Percentiles rank a stretch among this genome's conserved stretches.
phyloP scores from a whole-genome alignment of 177 flowering plant species.

The Vitis hybrid region DNA sequence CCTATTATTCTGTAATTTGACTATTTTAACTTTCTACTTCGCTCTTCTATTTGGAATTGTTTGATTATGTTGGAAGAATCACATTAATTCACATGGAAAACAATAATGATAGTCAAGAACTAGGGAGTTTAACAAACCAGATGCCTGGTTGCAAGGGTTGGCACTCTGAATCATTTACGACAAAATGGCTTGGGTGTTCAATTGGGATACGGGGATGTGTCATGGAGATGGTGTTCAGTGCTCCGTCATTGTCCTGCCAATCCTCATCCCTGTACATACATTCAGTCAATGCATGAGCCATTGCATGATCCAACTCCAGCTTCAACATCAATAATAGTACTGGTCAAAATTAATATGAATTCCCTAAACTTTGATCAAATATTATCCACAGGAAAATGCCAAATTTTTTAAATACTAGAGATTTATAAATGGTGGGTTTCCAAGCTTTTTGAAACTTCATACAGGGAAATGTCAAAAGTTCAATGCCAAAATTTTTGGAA shows the following conservation, averaged over 20 bases:
- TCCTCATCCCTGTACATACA: constrained; percentile 77
- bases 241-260: constrained; percentile 99
- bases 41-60: no score
- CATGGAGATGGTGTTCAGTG: constrained; percentile 92
- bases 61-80: no score
- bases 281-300: neutral
- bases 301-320: neutral
- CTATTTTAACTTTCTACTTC: no score
- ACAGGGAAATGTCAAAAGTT: no score
- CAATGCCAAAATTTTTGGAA: no score
- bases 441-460: no score
- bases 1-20: neutral
- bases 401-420: no score
- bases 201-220: constrained; percentile 88
- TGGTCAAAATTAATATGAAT: no score
- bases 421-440: no score
- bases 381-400: no score
- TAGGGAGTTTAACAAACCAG: constrained; percentile 52
- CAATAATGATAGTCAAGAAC: neutral
- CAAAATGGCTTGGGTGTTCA: constrained; percentile 79
- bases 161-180: constrained; percentile 71
- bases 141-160: constrained; percentile 88
- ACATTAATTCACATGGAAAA: no score
- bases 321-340: neutral
- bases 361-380: no score